Base-by-base conservation (phyloP, 805 yeast genomes). In the Clavispora asparagi region DNA sequence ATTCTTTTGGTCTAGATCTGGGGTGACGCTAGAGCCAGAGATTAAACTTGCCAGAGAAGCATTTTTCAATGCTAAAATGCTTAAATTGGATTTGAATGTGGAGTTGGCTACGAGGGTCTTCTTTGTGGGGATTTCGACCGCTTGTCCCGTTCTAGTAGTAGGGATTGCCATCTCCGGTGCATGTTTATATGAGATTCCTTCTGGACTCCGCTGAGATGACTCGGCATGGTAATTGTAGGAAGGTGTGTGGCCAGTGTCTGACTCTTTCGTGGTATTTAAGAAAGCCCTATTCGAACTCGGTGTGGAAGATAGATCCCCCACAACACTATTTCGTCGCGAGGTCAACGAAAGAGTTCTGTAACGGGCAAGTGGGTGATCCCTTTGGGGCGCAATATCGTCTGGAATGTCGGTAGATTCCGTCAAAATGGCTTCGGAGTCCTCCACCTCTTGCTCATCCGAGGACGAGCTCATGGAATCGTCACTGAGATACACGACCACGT, bases 121-220 rank as follows among this genome's bases (percentile, higher is more conserved):
- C 13, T 39, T 26, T 9, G 41, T 23, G 4, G 69, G 48, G 26
- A 87, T 86, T 57, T 87, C 94, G 2, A 86, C 78, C 0, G 92
- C 78, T 54, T 83, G 94, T 7, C 95, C 95, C 33, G 79, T 78
- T 53, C 90, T 65, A 0, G 92, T 85, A 0, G 94, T 86, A 0
- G 95, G 91, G 42, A 87, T 87, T 0, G 95, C 86, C 83, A 87
- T 79, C 57, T 76, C 64, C 1, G 74, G 73, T 0, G 70, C 64
- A 42, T 61, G 65, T 31, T 62, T 55, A 13, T 46, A 49, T 2
- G 49, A 35, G 5, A 58, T 7, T 35, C 50, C 47, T 45, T 60
- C 41, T 38, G 59, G 51, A 14, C 57, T 50, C 26, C 51, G 42
- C 16, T 48, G 53, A 14, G 12, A 40, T 26, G 41, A n/a, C 12